Evolutionary conservation across 768 basidiomycete species (phyloP).

Genomic region (Mycena epipterygia): DNA sequence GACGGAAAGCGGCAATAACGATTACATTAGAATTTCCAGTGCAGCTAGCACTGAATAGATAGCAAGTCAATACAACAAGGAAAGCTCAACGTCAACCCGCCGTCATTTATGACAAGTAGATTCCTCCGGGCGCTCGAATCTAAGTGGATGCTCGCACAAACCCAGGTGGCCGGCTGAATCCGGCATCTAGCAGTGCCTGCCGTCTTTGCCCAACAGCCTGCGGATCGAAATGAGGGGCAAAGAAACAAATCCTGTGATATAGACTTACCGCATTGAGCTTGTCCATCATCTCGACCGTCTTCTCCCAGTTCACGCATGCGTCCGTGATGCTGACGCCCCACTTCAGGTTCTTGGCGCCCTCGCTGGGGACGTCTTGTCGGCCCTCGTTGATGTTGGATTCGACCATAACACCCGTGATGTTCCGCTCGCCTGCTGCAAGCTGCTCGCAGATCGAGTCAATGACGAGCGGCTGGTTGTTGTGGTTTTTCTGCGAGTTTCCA

Average conservation of each 20-base stretch:
- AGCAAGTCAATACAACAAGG: neutral
- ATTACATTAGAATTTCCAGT: neutral
- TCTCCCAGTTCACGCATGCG: conserved; percentile 90
- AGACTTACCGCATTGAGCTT: conserved; percentile 68
- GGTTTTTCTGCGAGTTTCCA: conserved; percentile 96
- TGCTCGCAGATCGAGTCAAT: conserved; percentile 80
- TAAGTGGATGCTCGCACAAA: conserved; percentile 15
- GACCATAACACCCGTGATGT: conserved; percentile 97
- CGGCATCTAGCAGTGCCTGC: conserved; percentile 54
- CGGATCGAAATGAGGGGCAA: conserved; percentile 11
- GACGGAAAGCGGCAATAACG: neutral
- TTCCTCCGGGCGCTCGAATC: too few species aligned
- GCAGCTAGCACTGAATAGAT: neutral
- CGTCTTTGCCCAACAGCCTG: conserved; percentile 64
- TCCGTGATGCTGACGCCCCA: conserved; percentile 92
- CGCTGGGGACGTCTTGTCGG: conserved; percentile 87
- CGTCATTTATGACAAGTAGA: too few species aligned
- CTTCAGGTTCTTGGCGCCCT: conserved; percentile 77
- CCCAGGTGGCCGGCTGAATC: conserved; percentile 49
- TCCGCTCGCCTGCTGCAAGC: conserved; percentile 73
- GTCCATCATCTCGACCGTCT: conserved; percentile 82
- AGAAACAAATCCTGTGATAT: neutral
- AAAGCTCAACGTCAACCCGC: too few species aligned
- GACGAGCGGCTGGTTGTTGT: conserved; percentile 91
- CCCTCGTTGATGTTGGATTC: conserved; percentile 95